Percentiles rank a stretch among this genome's conserved stretches.
Conservation (phyloP, 352 stramenopile species). For the Phytopythium litorale region DNA sequence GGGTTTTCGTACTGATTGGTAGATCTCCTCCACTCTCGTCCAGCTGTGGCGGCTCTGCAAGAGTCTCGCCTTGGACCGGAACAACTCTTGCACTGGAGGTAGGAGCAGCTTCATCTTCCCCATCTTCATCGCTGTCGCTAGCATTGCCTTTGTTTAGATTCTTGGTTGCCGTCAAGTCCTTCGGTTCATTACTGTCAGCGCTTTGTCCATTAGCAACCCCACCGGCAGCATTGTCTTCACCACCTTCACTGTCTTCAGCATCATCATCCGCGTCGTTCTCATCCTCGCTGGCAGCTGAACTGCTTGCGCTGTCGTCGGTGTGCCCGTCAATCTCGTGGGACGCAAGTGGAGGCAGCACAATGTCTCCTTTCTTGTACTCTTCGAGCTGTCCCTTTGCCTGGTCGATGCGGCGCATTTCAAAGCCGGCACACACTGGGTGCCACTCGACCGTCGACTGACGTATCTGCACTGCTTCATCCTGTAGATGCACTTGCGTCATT, state of each 20-base stretch:
- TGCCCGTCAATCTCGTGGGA: conserved; percentile 74
- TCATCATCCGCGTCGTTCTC: conserved; percentile 26
- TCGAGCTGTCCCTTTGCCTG: conserved; percentile 19
- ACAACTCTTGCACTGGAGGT: background rate
- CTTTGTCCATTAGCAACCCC: background rate
- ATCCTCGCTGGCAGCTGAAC: conserved; percentile 55
- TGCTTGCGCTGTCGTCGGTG: conserved; percentile 74
- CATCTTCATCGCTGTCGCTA: conserved; percentile 18
- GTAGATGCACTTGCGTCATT: conserved; percentile 43
- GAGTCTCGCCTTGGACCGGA: background rate
- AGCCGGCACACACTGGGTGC: conserved; percentile 48
- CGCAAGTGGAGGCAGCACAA: conserved; percentile 39
- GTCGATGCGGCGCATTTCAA: conserved; percentile 43
- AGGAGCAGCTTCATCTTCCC: conserved; percentile 9
- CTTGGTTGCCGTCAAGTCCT: background rate
- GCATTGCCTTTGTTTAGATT: conserved; percentile 9
- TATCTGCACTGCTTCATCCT: conserved; percentile 19
- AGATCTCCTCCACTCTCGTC: background rate
- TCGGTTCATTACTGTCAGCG: too few relatives aligned
- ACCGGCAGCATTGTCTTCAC: conserved; percentile 7
- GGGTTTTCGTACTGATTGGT: background rate
- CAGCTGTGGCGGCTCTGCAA: background rate
- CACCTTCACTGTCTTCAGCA: conserved; percentile 7
- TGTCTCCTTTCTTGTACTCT: conserved; percentile 46
- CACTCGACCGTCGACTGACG: conserved; percentile 18